phyloP scores from a whole-genome alignment of 2,329 filamentous ascomycete species.

The Grosmannia huntii region DNA sequence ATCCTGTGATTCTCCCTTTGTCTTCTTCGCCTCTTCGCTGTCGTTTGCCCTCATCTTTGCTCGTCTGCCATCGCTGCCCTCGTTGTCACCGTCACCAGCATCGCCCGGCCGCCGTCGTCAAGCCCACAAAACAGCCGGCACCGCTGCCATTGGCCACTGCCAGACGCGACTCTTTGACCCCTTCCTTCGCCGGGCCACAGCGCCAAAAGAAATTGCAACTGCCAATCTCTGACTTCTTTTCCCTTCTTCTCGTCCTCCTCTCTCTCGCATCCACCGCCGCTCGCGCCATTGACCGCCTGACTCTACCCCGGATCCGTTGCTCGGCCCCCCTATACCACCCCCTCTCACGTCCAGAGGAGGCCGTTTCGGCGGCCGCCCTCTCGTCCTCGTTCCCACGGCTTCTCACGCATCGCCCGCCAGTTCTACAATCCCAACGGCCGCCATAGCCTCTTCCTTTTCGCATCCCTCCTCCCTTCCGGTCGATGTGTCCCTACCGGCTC shows the following conservation, averaged over 20 bases:
- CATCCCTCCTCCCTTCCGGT: background rate
- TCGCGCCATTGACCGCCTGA: background rate
- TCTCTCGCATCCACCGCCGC: background rate
- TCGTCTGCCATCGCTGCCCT: background rate
- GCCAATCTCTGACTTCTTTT: background rate
- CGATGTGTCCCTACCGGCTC: background rate
- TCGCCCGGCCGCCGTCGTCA: background rate
- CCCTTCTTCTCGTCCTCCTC: background rate
- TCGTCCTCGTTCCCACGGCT: constrained; percentile 33
- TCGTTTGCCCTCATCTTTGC: no score
- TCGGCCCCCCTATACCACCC: background rate
- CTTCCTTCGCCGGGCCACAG: constrained; percentile 5
- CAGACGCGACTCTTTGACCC: background rate
- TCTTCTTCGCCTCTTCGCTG: background rate
- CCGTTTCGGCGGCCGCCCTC: constrained; percentile 33
- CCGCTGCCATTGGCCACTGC: constrained; percentile 8
- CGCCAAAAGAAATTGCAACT: constrained; percentile 8
- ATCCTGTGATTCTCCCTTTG: background rate
- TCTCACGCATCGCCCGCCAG: constrained; percentile 23
- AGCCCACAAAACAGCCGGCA: background rate
- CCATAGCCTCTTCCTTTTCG: constrained; percentile 1
- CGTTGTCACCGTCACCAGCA: background rate
- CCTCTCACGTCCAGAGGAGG: constrained; percentile 18
- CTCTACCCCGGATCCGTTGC: background rate
- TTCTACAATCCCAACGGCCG: constrained; percentile 8